Evolutionary conservation across 2,329 filamentous ascomycete species (phyloP), one percentile per base, ranked within the genome.

Genomic region (Penicillium palitans): DNA sequence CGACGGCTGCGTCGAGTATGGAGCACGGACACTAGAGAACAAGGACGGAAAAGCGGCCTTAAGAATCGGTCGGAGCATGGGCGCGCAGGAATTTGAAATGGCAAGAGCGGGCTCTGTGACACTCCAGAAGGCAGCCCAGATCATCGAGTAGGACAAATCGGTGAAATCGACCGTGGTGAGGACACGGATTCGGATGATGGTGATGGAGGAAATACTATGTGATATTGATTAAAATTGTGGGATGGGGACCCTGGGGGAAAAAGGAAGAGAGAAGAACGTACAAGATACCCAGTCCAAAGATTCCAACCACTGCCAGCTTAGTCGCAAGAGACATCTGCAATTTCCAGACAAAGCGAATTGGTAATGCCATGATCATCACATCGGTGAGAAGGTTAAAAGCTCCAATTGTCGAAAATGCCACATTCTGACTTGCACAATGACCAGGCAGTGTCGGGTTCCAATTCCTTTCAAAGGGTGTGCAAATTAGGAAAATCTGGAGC

Each of bases 401-500:
- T 1, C 64, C 66, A 31, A 68, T 67, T 5, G 65, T 61, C 2
- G 64, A 63, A 27, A 66, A 68, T 2, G 66, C 62, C 17, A 67
- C 60, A 21, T 67, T 62, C 53, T 60, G 62, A n/a, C 58, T 65
- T 15, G 52, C 64, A 44, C 65, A 68, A 39, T 68, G 61, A n/a
- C 64, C 65, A 0, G 60, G 64, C 2, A 64, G 47, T 2, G 37
- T 49, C 5, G 52, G 51, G 29, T 63, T 47, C 66, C 66, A 68
- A 52, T 64, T 68, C 25, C 47, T 60, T 29, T 50, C 50, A 25
- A 68, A 66, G 4, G 65, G 66, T 4, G 46, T 53, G 39, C 65
- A 68, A 8, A 67, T 50, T 6, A 68, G 54, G 13, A 73, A 71
- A 5, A 68, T 53, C 46, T 71, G 67, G 10, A 73, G 64, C 40